phyloP scores from a whole-genome alignment of 768 basidiomycete genomes.

The Neoboletus brunneissimus region DNA sequence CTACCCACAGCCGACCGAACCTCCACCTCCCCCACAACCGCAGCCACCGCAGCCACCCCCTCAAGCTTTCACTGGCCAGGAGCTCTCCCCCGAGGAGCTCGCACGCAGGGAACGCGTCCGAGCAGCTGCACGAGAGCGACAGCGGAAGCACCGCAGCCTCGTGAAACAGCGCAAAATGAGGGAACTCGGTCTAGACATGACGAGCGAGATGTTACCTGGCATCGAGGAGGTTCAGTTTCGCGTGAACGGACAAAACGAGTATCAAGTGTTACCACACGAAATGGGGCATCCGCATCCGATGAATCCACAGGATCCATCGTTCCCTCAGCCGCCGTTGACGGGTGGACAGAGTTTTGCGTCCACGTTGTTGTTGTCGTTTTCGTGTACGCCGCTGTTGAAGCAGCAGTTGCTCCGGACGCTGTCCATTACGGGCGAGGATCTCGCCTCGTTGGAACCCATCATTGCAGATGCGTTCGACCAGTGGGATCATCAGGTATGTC shows the following conservation, averaged over 20 bases:
- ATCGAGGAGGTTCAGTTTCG: conserved; percentile 70
- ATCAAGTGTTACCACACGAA: conserved; percentile 37
- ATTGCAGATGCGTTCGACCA: conserved; percentile 85
- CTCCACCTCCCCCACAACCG: conserved; percentile 33
- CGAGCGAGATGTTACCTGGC: conserved; percentile 62
- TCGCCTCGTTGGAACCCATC: conserved; percentile 72
- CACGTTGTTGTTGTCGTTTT: conserved; percentile 71
- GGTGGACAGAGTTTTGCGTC: conserved; percentile 81
- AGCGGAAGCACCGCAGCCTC: conserved; percentile 75
- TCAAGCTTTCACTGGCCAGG: conserved; percentile 27
- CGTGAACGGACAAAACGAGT: conserved; percentile 44
- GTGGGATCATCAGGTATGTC: conserved; percentile 75
- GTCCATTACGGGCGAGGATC: conserved; percentile 75
- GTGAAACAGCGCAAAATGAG: conserved; percentile 81
- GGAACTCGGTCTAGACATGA: conserved; percentile 80
- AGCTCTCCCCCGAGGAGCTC: conserved; percentile 61
- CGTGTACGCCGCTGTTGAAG: conserved; percentile 70
- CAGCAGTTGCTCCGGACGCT: conserved; percentile 70
- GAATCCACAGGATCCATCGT: conserved; percentile 56
- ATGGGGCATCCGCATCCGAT: conserved; percentile 30
- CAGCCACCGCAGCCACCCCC: conserved; percentile 29
- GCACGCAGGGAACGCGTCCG: conserved; percentile 69
- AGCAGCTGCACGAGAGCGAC: conserved; percentile 74
- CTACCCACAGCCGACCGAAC: conserved; percentile 35
- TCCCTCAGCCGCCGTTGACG: conserved; percentile 48